phyloP scores from a whole-genome alignment of 176 grass and related monocot genomes.

The Pontederia paniculata region DNA sequence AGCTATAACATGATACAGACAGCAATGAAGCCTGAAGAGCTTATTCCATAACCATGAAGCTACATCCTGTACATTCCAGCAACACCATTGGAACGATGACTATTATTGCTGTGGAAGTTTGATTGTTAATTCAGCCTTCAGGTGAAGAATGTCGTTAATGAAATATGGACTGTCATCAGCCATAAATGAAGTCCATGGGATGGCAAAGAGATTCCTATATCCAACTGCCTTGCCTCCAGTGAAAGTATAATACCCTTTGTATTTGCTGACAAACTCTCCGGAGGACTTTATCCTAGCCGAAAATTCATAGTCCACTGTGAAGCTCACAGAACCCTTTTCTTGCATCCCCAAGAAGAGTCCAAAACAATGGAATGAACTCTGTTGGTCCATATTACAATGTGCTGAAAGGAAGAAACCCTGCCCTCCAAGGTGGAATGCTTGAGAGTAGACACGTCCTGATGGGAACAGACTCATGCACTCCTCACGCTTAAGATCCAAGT shows the following conservation, averaged over 20 bases:
- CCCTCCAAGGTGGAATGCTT: constrained; percentile 13
- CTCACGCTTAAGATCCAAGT: constrained; percentile 14
- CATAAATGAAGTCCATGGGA: constrained; percentile 14
- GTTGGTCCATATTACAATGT: constrained; percentile 12
- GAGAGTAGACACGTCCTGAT: constrained; percentile 7
- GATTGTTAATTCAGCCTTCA: constrained; percentile 19
- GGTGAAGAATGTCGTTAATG: constrained; percentile 17
- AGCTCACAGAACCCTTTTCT: constrained; percentile 17
- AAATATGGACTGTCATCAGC: constrained; percentile 7
- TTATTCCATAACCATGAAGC: too few species aligned
- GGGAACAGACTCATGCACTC: constrained; percentile 8
- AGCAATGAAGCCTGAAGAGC: too few species aligned
- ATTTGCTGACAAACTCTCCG: constrained; percentile 5
- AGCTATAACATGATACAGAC: too few species aligned
- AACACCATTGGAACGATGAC: neutral
- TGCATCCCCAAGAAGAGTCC: constrained; percentile 19
- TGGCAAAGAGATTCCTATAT: constrained; percentile 11
- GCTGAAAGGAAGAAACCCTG: constrained; percentile 16
- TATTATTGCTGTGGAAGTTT: neutral
- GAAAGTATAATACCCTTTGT: constrained; percentile 9
- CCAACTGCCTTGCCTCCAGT: constrained; percentile 7
- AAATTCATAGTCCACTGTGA: constrained; percentile 13
- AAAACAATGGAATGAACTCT: constrained; percentile 14
- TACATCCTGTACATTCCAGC: too few species aligned
- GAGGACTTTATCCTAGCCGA: constrained; percentile 3